Conservation (phyloP, 2,329 filamentous ascomycete species). For the Exophiala mesophila region DNA sequence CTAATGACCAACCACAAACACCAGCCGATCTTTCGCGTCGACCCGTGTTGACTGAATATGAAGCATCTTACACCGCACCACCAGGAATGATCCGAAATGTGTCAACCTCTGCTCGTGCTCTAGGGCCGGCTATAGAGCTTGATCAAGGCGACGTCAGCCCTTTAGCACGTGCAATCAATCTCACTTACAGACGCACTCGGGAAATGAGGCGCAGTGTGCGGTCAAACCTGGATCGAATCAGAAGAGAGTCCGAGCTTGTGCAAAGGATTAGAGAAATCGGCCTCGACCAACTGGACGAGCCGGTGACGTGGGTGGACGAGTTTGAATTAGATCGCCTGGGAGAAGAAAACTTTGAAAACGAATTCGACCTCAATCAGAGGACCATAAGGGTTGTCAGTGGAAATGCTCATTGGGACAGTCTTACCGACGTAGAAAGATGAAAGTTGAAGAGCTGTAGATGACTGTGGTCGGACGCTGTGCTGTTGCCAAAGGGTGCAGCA, state of each 20-base stretch:
- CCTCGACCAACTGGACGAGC: conserved; percentile 2
- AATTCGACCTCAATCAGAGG: conserved; percentile 1
- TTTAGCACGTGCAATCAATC: conserved; percentile 17
- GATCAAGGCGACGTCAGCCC: conserved; percentile 18
- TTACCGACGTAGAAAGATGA: neutral
- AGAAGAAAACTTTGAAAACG: conserved; percentile 25
- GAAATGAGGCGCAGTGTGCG: conserved; percentile 20
- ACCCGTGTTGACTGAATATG: conserved; percentile 16
- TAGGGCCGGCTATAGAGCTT: conserved; percentile 5
- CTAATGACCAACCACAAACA: conserved; percentile 23
- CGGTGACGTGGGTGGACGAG: conserved; percentile 21
- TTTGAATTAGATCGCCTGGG: conserved; percentile 25
- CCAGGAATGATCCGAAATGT: conserved; percentile 17
- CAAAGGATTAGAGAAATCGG: conserved; percentile 7
- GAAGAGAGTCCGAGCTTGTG: conserved; percentile 9
- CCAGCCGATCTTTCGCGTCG: conserved; percentile 23
- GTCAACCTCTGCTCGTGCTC: conserved; percentile 3
- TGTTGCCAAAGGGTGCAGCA: too few species aligned
- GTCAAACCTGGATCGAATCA: conserved; percentile 17
- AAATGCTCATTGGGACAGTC: conserved; percentile 7
- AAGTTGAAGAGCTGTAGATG: neutral
- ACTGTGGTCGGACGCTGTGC: too few species aligned
- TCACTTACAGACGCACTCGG: conserved; percentile 20
- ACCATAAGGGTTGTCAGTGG: conserved; percentile 21
- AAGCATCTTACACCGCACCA: conserved; percentile 25